Evolutionary conservation across 768 basidiomycete species (phyloP).

Genomic region (Trametes cinnabarina): DNA sequence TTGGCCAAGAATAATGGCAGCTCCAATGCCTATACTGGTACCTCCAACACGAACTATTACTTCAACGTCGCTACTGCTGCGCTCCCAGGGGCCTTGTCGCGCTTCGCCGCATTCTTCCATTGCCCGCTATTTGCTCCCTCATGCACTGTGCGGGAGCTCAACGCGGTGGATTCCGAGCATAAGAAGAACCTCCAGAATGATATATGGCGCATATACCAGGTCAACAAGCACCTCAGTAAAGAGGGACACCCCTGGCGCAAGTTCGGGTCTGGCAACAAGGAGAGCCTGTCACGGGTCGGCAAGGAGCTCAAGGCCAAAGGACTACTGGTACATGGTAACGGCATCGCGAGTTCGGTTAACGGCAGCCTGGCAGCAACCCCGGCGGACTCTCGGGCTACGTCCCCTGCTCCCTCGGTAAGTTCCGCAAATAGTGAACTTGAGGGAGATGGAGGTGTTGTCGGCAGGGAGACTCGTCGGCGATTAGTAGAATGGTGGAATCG

Average conservation of each 20-base stretch:
- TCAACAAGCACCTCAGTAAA: slow-evolving; percentile 83
- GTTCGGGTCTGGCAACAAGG: slow-evolving; percentile 85
- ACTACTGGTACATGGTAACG: slow-evolving; percentile 33
- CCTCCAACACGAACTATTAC: slow-evolving; percentile 89
- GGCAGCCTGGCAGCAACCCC: slow-evolving; percentile 34
- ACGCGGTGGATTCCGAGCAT: slow-evolving; percentile 96
- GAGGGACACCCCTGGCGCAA: slow-evolving; percentile 84
- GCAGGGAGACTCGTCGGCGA: slow-evolving; percentile 75
- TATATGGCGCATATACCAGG: slow-evolving; percentile 91
- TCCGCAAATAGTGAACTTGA: slow-evolving; percentile 59
- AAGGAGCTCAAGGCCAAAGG: slow-evolving; percentile 52
- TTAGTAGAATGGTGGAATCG: slow-evolving; percentile 82
- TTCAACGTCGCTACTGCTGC: slow-evolving; percentile 68
- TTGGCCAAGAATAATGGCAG: slow-evolving; percentile 78
- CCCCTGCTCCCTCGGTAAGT: slow-evolving; percentile 56
- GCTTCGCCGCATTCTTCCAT: slow-evolving; percentile 87
- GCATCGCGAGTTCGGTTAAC: slow-evolving; percentile 27
- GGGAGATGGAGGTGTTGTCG: slow-evolving; percentile 73
- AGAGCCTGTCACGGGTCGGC: slow-evolving; percentile 66
- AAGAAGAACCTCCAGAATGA: slow-evolving; percentile 93
- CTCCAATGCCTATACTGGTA: slow-evolving; percentile 92
- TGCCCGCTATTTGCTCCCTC: slow-evolving; percentile 86
- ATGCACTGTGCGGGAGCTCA: slow-evolving; percentile 85
- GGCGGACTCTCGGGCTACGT: slow-evolving; percentile 52
- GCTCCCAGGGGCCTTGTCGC: slow-evolving; percentile 66